Evolutionary conservation across 1,284 basidiomycete genomes (phyloP), one percentile per base, ranked within the genome.

Genomic region (Boletus mariae): DNA sequence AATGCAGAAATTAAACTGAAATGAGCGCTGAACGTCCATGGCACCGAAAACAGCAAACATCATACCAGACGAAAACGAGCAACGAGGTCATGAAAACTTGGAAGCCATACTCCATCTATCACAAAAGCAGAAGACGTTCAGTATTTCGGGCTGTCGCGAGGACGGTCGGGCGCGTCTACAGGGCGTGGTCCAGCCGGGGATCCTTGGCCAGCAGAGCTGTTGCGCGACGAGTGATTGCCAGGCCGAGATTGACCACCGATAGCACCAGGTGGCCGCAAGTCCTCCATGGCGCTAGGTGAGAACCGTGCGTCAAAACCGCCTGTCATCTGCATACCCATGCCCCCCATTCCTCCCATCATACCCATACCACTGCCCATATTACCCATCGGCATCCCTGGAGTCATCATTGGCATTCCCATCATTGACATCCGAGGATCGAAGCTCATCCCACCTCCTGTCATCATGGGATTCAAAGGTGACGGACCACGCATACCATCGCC

Each of bases 221-320:
- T 68, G 48, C 66, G 66, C 11, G 66, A 70, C 25, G 66, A 68
- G 35, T 64, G 58, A 42, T 69, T 69, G 9, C 67, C 69, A 0
- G 63, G 55, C 3, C 69, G 66, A 42, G 62, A 48, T 28, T 53
- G 67, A 10, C 62, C 69, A 46, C 68, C 71, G 29, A 64, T 65
- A 11, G 49, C 63, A 44, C 58, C 63, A 40, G 73, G 75, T 26
- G 75, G 75, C 13, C 71, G 67, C 35, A 78, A 62, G 32, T 64
- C 54, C 15, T 69, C 69, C 61, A 52, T 62, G 54, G 45, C 66
- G 54, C 20, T 35, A 12, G 35, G 35, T 37, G 77, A 47, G 34
- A 81, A 79, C 40, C 80, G 75, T 5, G 80, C 63, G 55, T 85
- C 82, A 61, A 84, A 83, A 68, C 77, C 78, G 12, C 83, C 83